Base-by-base conservation (phyloP, 495 filamentous ascomycete species). In the Aspergillus incahuasiensis region DNA sequence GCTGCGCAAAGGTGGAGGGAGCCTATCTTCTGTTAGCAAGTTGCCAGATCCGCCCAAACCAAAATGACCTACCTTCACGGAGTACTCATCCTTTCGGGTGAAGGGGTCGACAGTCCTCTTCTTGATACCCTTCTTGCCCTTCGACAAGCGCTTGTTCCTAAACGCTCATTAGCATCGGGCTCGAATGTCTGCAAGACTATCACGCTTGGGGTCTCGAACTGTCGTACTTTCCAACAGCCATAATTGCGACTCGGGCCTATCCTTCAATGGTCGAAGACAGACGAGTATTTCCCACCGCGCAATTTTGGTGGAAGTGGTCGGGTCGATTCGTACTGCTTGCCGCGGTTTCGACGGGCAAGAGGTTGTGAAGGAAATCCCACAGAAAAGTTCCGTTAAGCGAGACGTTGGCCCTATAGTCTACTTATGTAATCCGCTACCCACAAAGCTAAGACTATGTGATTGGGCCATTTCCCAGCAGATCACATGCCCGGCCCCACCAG, bases 91-190 rank as follows among this genome's bases (percentile, higher is more conserved):
- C 83, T 98, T 98, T 68, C 92, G 86, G 69, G 91, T 80, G 81
- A 98, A 98, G 64, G 94, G 95, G 74, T 98, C 94, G 71, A 90
- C 86, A 54, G 89, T 86, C 79, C 89, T 92, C 94, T 98, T 98
- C 90, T 98, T 98, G 69, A 98, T 85, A 74, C 94, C 94, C 86
- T 98, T 98, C 90, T 98, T 98, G 82, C 94, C 95, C 83, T 98
- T 98, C 48, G 94, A 97, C 81, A 98, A 85, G 77, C 94, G 89
- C 90, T 98, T 97, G 84, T 98, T 98, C 88, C 95, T 98, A 69
- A 15, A 30, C 58, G 52, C 59, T 28, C 25, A 65, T 67, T 45
- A 70, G 62, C 39, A 52, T 65, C 55, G 62, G 49, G 4, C 20
- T 35, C 54, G 7, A 45, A 41, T 25, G 16, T 49, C 50, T 51